Evolutionary conservation across 2,329 filamentous ascomycete species (phyloP).

Genomic region (Colletotrichum sp.): DNA sequence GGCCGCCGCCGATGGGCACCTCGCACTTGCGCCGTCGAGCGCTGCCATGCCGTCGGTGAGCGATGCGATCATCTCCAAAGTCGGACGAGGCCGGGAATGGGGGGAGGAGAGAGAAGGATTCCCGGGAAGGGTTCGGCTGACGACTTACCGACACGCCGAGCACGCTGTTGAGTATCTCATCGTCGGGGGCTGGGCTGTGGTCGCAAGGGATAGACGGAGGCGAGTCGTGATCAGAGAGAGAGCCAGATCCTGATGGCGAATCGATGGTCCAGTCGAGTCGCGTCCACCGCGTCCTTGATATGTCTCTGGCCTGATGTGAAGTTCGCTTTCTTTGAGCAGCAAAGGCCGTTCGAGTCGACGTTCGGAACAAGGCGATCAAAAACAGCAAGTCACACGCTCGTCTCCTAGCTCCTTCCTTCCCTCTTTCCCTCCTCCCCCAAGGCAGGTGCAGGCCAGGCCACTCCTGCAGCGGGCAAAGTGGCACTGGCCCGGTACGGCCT

Average conservation of each 20-base stretch:
- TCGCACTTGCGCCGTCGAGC: conserved; percentile 22
- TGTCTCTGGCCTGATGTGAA: not conserved
- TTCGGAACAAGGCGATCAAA: not conserved
- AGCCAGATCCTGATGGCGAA: not conserved
- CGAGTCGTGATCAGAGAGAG: not conserved
- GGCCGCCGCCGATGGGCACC: conserved; percentile 18
- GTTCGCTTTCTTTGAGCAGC: not conserved
- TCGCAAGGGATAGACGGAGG: not conserved
- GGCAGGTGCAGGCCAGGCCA: not conserved
- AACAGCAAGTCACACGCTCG: conserved; percentile 6
- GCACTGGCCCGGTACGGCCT: not conserved
- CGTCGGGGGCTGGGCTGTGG: not conserved
- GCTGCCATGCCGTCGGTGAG: conserved; percentile 6
- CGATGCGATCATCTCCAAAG: not conserved
- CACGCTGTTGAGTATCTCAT: conserved; percentile 24
- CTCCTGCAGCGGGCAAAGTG: not conserved
- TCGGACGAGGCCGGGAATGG: not conserved
- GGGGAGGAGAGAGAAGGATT: not conserved
- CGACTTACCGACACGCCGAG: conserved; percentile 23
- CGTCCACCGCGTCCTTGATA: not conserved
- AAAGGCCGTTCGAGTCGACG: not conserved
- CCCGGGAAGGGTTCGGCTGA: not conserved
- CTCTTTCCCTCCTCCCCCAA: not conserved
- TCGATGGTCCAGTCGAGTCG: not conserved
- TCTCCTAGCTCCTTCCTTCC: not conserved